Conservation (phyloP, 495 filamentous ascomycete genomes). For the Penicillium parvum region DNA sequence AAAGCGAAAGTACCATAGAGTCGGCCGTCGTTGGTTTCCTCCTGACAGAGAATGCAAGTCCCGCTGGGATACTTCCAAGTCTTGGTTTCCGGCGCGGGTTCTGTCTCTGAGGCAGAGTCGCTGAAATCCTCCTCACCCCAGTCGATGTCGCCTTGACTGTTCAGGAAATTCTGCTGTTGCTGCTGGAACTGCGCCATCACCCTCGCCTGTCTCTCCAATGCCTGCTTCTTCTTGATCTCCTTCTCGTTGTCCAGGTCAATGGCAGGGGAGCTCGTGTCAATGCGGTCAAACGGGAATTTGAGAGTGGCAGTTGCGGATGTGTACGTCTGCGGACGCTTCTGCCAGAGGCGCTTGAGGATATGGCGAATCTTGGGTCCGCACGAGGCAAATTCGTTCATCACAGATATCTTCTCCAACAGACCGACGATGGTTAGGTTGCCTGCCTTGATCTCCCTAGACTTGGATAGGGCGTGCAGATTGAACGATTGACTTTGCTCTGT, state of each 20-base stretch:
- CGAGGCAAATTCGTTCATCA: slow-evolving; percentile 66
- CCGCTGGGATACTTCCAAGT: slow-evolving; percentile 91
- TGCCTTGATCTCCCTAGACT: slow-evolving; percentile 53
- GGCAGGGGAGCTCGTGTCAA: slow-evolving; percentile 55
- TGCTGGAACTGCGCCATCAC: slow-evolving; percentile 98
- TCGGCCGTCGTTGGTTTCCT: slow-evolving; percentile 84
- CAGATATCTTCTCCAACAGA: slow-evolving; percentile 67
- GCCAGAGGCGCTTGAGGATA: slow-evolving; percentile 81
- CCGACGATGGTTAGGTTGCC: slow-evolving; percentile 63
- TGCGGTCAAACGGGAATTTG: slow-evolving; percentile 48
- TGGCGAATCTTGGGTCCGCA: slow-evolving; percentile 82
- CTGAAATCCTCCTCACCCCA: slow-evolving; percentile 79
- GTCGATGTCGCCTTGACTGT: slow-evolving; percentile 76
- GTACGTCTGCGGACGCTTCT: slow-evolving; percentile 69
- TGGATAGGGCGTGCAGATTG: slow-evolving; percentile 61
- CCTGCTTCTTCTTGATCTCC: slow-evolving; percentile 83
- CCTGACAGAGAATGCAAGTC: slow-evolving; percentile 93
- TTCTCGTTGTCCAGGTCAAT: slow-evolving; percentile 63
- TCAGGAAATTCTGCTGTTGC: slow-evolving; percentile 90
- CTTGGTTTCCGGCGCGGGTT: slow-evolving; percentile 57
- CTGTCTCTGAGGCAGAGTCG: slow-evolving; percentile 56
- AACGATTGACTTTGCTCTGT: slow-evolving; percentile 55
- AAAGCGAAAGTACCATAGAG: slow-evolving; percentile 90
- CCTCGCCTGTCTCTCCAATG: slow-evolving; percentile 78
- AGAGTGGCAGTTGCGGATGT: slow-evolving; percentile 52